A percentile compares a stretch with the other conserved stretches of the same genome.
phyloP scores from a whole-genome alignment of 116 monocot species.

The Iris pallida region DNA sequence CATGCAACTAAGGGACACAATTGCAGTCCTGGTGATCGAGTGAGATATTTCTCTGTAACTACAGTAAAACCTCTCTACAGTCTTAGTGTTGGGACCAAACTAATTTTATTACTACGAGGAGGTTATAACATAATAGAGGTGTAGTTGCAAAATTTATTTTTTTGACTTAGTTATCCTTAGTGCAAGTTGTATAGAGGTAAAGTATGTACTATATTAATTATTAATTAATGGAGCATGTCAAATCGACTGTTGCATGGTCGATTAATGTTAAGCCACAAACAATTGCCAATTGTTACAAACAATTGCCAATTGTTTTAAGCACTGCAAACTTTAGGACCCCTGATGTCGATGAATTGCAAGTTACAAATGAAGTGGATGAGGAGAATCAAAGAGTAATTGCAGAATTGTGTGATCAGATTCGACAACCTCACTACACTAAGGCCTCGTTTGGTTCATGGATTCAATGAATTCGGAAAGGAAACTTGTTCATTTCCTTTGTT shows the following conservation, averaged over 20 bases:
- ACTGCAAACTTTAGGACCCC: background rate
- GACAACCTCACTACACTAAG: no score
- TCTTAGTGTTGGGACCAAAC: no score
- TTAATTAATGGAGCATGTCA: background rate
- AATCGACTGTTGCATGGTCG: background rate
- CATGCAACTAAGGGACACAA: no score
- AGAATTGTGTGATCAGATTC: background rate
- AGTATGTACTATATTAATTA: background rate
- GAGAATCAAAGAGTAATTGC: background rate
- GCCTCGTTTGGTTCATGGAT: no score
- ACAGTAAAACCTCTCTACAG: no score
- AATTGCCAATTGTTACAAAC: background rate
- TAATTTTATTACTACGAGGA: no score
- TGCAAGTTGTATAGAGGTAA: background rate
- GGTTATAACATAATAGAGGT: background rate
- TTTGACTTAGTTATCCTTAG: background rate
- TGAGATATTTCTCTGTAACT: no score
- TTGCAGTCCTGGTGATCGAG: no score
- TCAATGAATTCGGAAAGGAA: no score
- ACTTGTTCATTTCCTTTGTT: no score
- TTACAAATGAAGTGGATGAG: background rate
- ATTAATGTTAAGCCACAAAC: background rate
- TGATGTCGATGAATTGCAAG: no score
- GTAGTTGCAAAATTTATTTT: background rate
- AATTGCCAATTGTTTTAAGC: background rate